Conservation (phyloP, 257 asterid genomes). For the Jacaranda mimosifolia region DNA sequence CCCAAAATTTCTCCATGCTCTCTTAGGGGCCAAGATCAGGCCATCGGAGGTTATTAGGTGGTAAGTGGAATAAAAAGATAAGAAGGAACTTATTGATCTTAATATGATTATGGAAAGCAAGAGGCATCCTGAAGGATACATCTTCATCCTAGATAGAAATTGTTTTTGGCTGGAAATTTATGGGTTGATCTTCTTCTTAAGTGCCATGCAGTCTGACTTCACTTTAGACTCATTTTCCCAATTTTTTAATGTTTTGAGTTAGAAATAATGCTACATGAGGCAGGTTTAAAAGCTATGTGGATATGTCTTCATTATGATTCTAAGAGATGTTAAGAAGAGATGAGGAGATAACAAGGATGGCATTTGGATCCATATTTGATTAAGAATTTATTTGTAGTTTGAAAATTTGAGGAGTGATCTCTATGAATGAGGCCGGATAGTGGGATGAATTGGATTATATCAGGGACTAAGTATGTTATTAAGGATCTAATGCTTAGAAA, state of each 20-base stretch:
- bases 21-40: neutral
- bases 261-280: too few relatives aligned
- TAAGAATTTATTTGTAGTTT: too few relatives aligned
- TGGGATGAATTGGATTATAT: too few relatives aligned
- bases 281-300: too few relatives aligned
- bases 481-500: too few relatives aligned
- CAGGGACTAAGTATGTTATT: too few relatives aligned
- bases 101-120: neutral
- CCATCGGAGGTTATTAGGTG: neutral
- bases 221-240: neutral
- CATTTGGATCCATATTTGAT: too few relatives aligned
- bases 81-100: neutral
- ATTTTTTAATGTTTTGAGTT: neutral
- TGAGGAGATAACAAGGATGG: too few relatives aligned
- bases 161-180: neutral
- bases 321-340: too few relatives aligned
- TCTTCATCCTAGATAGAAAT: neutral
- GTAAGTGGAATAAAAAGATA: neutral
- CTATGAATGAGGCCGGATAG: too few relatives aligned
- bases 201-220: neutral
- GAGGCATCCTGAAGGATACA: neutral
- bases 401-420: too few relatives aligned
- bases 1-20: neutral
- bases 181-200: neutral
- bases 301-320: too few relatives aligned